phyloP scores from a whole-genome alignment of 2,329 filamentous ascomycete species.

The Seiridium cupressi region DNA sequence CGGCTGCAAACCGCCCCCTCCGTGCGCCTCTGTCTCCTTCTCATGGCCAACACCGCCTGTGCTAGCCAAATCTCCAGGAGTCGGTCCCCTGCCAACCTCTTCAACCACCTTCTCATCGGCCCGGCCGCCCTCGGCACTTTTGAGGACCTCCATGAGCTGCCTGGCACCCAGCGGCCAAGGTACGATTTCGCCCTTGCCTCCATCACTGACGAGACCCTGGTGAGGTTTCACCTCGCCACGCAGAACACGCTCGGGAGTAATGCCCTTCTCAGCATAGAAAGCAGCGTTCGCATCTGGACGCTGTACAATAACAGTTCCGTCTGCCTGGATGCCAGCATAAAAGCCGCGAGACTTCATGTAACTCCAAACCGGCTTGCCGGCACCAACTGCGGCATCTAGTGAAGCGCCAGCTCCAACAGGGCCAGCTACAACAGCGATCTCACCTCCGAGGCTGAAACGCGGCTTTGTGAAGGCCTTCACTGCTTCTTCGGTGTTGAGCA shows the following conservation, averaged over 20 bases:
- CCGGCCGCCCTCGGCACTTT: conserved; percentile 33
- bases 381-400: conserved; percentile 61
- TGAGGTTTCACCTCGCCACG: conserved; percentile 36
- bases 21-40: background rate
- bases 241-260: conserved; percentile 46
- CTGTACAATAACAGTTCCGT: conserved; percentile 84
- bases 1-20: background rate
- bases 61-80: conserved; percentile 22
- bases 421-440: conserved; percentile 72
- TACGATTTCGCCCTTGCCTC: conserved; percentile 27
- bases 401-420: conserved; percentile 70
- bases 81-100: conserved; percentile 18
- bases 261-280: conserved; percentile 70
- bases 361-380: conserved; percentile 66
- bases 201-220: conserved; percentile 22
- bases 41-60: conserved; percentile 7
- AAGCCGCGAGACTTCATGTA: conserved; percentile 90
- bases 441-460: conserved; percentile 74
- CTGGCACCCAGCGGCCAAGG: conserved; percentile 38
- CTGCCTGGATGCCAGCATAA: conserved; percentile 82
- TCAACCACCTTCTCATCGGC: conserved; percentile 20
- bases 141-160: conserved; percentile 37
- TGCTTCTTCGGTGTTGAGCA: conserved; percentile 77
- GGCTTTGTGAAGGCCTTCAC: conserved; percentile 74
- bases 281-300: conserved; percentile 83